Evolutionary conservation across 768 basidiomycete genomes (phyloP), one percentile per base, ranked within the genome.

Genomic region (Pilatotrama ljubarskyi): DNA sequence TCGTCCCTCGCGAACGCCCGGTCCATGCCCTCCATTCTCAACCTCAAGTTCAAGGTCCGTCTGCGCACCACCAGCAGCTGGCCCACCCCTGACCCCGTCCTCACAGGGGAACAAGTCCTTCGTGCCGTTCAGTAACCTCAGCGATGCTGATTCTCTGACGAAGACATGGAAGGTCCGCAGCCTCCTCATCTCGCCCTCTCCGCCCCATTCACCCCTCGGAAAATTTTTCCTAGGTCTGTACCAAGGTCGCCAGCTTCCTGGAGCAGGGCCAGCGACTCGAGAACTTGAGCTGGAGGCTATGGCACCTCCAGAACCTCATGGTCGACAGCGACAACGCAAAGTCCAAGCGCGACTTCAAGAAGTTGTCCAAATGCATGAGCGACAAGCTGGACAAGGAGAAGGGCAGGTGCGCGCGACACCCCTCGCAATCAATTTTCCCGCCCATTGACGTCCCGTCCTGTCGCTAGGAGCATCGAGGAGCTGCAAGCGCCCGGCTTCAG

Each of bases 381-480:
- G 92, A 94, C 78, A 93, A 91, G 74, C 80, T 94, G 68, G 92
- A 94, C 81, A 92, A 91, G 77, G 92, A 94, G 77, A 93, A 93
- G 76, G 92, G 92, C 70, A 77, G 90, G 92, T 92, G 51, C 64
- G 90, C 83, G 38, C 24, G 29, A 13, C 25, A 38, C 15, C 36
- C 14, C 35, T 36, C 11, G n/a, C 29, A 35, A 20, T 46, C 60
- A 46, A 51, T 52, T 52, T 56, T 62, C 47, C 8, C 40, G 13
- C 29, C 29, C 29, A 24, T 36, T 59, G 41, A 51, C 54, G 55
- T 24, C 42, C 42, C 38, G 32, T 44, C 50, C 51, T 47, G 43
- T 29, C 36, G 41, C 5, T 50, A 93, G 91, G 76, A 88, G 84
- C 73, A 93, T 93, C 71, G 87, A 89, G 70, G 89, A 92, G 72